These are phyloP conservation scores for Colletotrichum eremochloae DNA, from an alignment of 2,329 filamentous ascomycete species.

Conservation along the genomic window DNA sequence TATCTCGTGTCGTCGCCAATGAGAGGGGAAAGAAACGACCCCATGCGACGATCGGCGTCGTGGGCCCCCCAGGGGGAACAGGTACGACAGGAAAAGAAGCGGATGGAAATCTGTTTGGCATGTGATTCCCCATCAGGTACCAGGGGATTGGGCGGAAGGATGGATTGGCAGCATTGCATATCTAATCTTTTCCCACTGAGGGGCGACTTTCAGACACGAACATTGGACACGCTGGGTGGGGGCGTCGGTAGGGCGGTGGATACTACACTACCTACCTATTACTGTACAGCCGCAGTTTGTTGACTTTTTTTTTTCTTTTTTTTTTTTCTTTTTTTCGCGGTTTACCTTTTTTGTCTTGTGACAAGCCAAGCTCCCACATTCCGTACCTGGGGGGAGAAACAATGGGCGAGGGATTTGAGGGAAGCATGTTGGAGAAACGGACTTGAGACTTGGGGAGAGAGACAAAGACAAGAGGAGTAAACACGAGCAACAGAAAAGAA, in stretches of 20 bases:
- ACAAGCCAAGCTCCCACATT: constrained; percentile 19
- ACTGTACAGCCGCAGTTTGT: constrained; percentile 18
- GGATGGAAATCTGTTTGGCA: constrained; percentile 25
- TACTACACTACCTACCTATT: not conserved
- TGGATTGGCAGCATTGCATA: constrained; percentile 7
- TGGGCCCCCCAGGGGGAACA: constrained; percentile 4
- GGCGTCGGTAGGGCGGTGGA: constrained; percentile 6
- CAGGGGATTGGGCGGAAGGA: constrained; percentile 15
- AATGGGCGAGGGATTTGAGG: not conserved
- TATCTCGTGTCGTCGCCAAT: constrained; percentile 17
- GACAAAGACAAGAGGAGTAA: not conserved
- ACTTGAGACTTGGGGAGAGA: not conserved
- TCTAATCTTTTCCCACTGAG: constrained; percentile 28
- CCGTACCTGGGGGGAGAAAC: not conserved
- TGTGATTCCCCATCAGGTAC: constrained; percentile 31
- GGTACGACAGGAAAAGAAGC: constrained; percentile 14
- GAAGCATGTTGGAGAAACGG: not conserved
- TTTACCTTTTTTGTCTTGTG: constrained; percentile 16
- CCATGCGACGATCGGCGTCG: constrained; percentile 31
- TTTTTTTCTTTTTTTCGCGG: not conserved
- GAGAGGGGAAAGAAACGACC: not conserved
- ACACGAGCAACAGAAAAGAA: constrained; percentile 4
- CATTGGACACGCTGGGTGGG: constrained; percentile 2
- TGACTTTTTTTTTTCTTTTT: constrained; percentile 6
- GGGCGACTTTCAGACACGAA: constrained; percentile 13